These are phyloP conservation scores for Fusarium sp. DNA, from an alignment of 2,329 filamentous ascomycete species.

Conservation along the genomic window DNA sequence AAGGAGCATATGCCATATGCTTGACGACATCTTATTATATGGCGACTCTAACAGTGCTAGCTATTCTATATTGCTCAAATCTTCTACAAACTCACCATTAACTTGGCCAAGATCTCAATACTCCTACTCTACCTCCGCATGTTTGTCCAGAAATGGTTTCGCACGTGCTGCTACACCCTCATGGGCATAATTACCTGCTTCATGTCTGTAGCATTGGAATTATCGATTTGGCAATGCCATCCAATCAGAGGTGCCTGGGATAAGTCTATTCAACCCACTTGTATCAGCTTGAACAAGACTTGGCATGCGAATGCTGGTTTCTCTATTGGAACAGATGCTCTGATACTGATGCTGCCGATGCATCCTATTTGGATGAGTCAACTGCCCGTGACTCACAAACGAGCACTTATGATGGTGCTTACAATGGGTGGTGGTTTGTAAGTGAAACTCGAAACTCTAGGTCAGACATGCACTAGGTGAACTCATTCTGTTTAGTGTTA, in stretches of 20 bases:
- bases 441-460: conserved; percentile 36
- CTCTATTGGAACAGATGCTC: conserved; percentile 58
- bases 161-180: conserved; percentile 54
- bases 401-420: conserved; percentile 56
- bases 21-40: not conserved
- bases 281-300: conserved; percentile 58
- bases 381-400: conserved; percentile 54
- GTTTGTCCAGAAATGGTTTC: conserved; percentile 60
- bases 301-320: conserved; percentile 63
- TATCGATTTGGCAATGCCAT: conserved; percentile 62
- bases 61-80: conserved; percentile 63
- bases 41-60: conserved; percentile 44
- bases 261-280: conserved; percentile 53
- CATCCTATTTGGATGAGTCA: conserved; percentile 59
- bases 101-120: conserved; percentile 64
- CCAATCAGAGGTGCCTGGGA: conserved; percentile 61
- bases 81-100: conserved; percentile 65
- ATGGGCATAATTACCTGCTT: conserved; percentile 58
- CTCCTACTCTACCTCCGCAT: conserved; percentile 65
- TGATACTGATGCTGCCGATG: conserved; percentile 60
- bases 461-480: not conserved
- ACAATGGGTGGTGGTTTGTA: conserved; percentile 57
- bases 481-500: conserved; percentile 43
- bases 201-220: conserved; percentile 56
- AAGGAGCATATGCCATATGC: not conserved